phyloP scores from a whole-genome alignment of 2,329 filamentous ascomycete species.

The Pseudogymnoascus verrucosus region DNA sequence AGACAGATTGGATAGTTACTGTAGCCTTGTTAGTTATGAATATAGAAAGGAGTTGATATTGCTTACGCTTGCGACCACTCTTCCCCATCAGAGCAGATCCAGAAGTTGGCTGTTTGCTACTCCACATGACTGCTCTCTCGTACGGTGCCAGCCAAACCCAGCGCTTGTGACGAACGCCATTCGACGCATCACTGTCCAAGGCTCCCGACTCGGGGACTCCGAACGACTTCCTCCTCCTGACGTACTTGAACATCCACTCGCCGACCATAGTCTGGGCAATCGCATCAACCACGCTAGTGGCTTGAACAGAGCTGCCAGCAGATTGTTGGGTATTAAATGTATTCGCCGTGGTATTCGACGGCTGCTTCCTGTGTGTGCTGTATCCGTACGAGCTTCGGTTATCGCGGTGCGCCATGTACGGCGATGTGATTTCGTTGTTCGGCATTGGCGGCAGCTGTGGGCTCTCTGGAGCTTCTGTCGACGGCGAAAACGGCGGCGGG shows the following conservation, averaged over 20 bases:
- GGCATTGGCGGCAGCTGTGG: conserved; percentile 66
- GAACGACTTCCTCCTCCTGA: conserved; percentile 82
- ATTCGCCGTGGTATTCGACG: conserved; percentile 47
- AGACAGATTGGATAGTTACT: conserved; percentile 93
- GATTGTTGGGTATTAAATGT: conserved; percentile 36
- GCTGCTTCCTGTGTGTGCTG: conserved; percentile 45
- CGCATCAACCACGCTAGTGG: conserved; percentile 81
- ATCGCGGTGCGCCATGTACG: conserved; percentile 34
- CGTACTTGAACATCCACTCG: conserved; percentile 94
- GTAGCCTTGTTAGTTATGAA: conserved; percentile 23
- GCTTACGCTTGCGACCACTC: conserved; percentile 86
- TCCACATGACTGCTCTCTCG: conserved; percentile 94
- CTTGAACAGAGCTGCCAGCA: conserved; percentile 52
- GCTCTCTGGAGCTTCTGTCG: conserved; percentile 60
- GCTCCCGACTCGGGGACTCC: conserved; percentile 64
- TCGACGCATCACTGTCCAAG: conserved; percentile 54
- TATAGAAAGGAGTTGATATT: conserved; percentile 11
- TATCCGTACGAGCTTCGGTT: conserved; percentile 34
- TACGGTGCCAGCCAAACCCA: conserved; percentile 99
- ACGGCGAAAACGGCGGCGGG: conserved; percentile 58
- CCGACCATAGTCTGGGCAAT: conserved; percentile 98
- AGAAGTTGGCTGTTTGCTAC: conserved; percentile 88
- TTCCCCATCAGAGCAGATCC: conserved; percentile 88
- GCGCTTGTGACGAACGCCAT: conserved; percentile 73
- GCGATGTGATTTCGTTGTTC: conserved; percentile 61